Base-by-base conservation (phyloP, 345 rosid species). In the Rhizophora mangle region DNA sequence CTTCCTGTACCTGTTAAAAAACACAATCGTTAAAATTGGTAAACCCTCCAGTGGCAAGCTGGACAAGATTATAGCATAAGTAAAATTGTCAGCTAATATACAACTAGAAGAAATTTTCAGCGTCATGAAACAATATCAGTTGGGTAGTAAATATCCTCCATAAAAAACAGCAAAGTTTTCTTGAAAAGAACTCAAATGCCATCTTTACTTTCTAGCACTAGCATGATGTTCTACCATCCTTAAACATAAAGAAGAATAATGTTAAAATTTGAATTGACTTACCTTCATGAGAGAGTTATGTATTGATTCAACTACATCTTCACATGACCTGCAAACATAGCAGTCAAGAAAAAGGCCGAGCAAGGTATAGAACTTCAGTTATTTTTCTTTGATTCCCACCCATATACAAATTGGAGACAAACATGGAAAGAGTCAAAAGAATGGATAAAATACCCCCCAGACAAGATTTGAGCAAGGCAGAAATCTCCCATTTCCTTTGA, bases 401-500 rank as follows among this genome's bases (percentile, higher is more conserved):
- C 13, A 18, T 31, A 39, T 26, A 54, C 20, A 69, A 71, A 31
- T 57, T 22, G 32, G 51, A 71, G 54, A 34, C 46, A 26, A 21
- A 2, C 21, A 22, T 29, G 52, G 26, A 34, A 34, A 34, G 47
- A 67, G 64, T 56, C 60, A 70, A 51, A 60, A 58, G 9, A 22
- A 62, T 43, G 57, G 15, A 72, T 51, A 64, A 69, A 80, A 79
- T 81, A 92, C 99, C 96, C 91, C 84, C 95, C 99, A n/a, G 88
- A 88, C 79, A 95, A 80, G 72, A 95, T 95, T 82, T 90, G 89
- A 72, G 82, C 71, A 53, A 95, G 80, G 80, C 98, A 92, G 75
- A 83, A 86, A 78, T 92, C 96, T 76, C 99, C 99, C 74, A 86
- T 71, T 79, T 92, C 97, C 86, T 95, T 95, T 70, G 99, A 85